Conservation (phyloP, 2,329 filamentous ascomycete species). For the Penicillium sumatraense region DNA sequence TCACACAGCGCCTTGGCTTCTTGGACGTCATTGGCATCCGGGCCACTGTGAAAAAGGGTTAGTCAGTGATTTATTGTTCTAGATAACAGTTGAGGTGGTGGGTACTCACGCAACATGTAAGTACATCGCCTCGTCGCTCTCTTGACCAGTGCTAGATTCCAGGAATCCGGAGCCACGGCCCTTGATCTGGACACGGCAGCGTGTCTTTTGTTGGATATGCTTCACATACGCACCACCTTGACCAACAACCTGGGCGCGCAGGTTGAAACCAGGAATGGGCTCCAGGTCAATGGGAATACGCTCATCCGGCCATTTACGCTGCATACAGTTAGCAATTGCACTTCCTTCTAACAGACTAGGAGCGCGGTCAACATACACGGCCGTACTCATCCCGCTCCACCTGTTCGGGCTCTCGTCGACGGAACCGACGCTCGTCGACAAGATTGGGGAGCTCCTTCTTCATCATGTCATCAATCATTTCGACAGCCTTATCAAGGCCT, state of each 20-base stretch:
- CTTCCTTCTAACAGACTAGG: not conserved
- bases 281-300: constrained; percentile 90
- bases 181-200: constrained; percentile 97
- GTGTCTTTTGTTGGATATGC: constrained; percentile 94
- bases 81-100: not conserved
- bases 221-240: constrained; percentile 95
- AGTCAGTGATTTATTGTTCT: not conserved
- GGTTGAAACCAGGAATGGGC: constrained; percentile 90
- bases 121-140: constrained; percentile 97
- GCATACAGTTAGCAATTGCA: constrained; percentile 22
- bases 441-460: constrained; percentile 93
- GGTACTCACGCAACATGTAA: constrained; percentile 79
- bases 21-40: constrained; percentile 83
- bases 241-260: constrained; percentile 94
- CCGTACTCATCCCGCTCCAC: constrained; percentile 91
- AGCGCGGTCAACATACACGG: constrained; percentile 63
- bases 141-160: constrained; percentile 81
- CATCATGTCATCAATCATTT: constrained; percentile 92
- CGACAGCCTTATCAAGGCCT: constrained; percentile 86
- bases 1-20: constrained; percentile 87
- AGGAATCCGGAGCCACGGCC: constrained; percentile 93
- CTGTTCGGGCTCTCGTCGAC: constrained; percentile 75
- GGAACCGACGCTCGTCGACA: constrained; percentile 91
- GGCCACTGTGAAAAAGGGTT: constrained; percentile 63
- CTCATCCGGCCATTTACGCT: constrained; percentile 99